Evolutionary conservation across 2,329 filamentous ascomycete genomes (phyloP), one percentile per base, ranked within the genome.

Genomic region (Aureobasidium sp.): DNA sequence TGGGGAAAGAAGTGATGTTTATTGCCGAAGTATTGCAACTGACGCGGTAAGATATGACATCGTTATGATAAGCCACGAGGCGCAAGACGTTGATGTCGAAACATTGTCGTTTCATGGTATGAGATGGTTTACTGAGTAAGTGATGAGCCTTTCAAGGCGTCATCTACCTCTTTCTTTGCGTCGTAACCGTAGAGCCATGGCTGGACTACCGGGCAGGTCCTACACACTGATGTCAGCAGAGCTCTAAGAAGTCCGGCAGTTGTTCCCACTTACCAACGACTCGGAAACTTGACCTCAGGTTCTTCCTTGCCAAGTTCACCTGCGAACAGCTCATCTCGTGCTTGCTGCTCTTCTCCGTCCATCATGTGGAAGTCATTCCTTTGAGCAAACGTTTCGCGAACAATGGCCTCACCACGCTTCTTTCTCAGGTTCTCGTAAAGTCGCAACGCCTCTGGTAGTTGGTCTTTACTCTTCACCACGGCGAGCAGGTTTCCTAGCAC

Each of bases 181-280:
- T 91, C 86, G 68, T 91, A 91, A 0, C 88, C 87, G 69, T 88
- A 92, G 54, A 92, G 68, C 87, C 88, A 91, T 0, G 85, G 84
- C 74, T 91, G 89, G 0, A 89, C 84, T 40, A 86, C 79, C 0
- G 88, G 88, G 72, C 89, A 91, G 2, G 85, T 88, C 64, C 64
- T 66, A 31, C 31, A 31, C 8, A 33, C 43, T 25, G 16, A 50
- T 50, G 58, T 61, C 58, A 61, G 58, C 58, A 61, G 33, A 20
- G 16, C 2, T 40, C 40, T 18, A 10, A 13, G 15, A 15, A 8
- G 2, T 23, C 16, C 25, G 20, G 38, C 48, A 42, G 4, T 59
- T 6, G 18, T 4, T 18, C n/a, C 20, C 10, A 38, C 64, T 85
- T 80, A 82, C 84, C 89, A 89, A 56, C 89, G 80, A 75, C 87